Evolutionary conservation across 225 moss, liverwort and hornwort genomes (phyloP), one percentile per base, ranked within the genome.

Genomic region (Physcomitrium patens): DNA sequence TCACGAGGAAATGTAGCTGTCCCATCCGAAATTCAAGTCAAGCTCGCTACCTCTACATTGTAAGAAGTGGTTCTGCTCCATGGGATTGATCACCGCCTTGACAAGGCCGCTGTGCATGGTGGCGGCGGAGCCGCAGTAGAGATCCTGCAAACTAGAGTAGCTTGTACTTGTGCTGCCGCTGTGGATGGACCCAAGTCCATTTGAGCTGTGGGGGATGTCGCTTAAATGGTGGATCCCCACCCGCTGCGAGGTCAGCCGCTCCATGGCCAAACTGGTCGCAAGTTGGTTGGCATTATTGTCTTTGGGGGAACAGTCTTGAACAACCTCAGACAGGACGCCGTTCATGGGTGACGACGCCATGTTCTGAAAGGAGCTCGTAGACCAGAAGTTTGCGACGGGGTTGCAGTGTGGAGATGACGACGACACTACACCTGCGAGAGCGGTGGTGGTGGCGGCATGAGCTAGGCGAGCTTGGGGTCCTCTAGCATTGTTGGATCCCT

Each of bases 401-500:
- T 37, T 37, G 31, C 31, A 44, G 51, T 71, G 62, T 22, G 74
- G 70, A 44, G 50, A 63, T 41, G 76, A 46, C 50, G 79, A 67
- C 18, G 75, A 58, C 20, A 62, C 24, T 47, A 69, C 65, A 47
- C 67, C 71, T 74, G 80, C 83, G 68, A 52, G 27, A 18, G 63
- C 47, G 42, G 75, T 66, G 37, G 55, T 65, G 52, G 78, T 75
- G 17, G 75, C 66, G 59, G 78, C 67, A 57, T 78, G 81, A 56
- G 71, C 58, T 50, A 85, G 77, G 70, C 78, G 86, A 62, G 60
- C 77, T 80, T 84, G 83, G 65, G 76, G 75, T 65, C 76, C 81
- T 70, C 79, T 87, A 85, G 80, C 56, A 81, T 86, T 85, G 86
- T 83, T 81, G 74, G 87, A 85, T 83, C 88, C 88, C 85, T 88